A percentile compares a stretch with the other conserved stretches of the same genome.
Conservation (phyloP, 23 red algal species). For the Gracilaria gracilis region DNA sequence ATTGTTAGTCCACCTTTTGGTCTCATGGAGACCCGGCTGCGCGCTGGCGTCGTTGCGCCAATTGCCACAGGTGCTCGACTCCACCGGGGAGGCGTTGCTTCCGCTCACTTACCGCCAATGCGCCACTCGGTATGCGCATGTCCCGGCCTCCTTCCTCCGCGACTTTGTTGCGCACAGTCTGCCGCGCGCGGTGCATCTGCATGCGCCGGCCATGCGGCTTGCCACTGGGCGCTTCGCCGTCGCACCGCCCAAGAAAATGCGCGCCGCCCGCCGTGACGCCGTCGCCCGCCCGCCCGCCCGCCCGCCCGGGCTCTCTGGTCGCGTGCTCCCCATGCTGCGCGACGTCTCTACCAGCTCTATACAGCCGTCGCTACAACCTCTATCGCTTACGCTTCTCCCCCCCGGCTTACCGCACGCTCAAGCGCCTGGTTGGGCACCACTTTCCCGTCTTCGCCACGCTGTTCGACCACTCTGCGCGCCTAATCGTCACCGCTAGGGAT, state of each 20-base stretch:
- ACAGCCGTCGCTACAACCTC: constrained; percentile 21
- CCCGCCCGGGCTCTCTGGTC: background rate
- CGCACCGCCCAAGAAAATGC: background rate
- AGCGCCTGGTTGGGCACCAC: constrained; percentile 70
- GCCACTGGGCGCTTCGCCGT: constrained; percentile 12
- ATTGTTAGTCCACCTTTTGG: too few relatives aligned
- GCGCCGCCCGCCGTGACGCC: constrained; percentile 13
- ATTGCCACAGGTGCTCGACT: constrained; percentile 21
- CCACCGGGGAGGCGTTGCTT: constrained; percentile 7
- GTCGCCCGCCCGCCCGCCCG: background rate
- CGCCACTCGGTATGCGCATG: constrained; percentile 28
- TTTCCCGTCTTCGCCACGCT: constrained; percentile 63
- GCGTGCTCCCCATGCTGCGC: constrained; percentile 2
- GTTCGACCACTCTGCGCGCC: too few relatives aligned
- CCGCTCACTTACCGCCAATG: constrained; percentile 49
- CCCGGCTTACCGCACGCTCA: constrained; percentile 35
- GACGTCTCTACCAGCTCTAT: background rate
- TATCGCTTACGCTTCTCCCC: constrained; percentile 51
- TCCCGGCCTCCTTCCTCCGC: constrained; percentile 41
- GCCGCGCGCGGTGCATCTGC: background rate
- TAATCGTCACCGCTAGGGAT: constrained; percentile 74
- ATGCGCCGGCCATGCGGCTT: constrained; percentile 29
- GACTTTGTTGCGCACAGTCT: constrained; percentile 36
- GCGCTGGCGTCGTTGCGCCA: constrained; percentile 25
- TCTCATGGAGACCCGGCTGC: too few relatives aligned